Base-by-base conservation (phyloP, 2,329 filamentous ascomycete species). In the Neofusicoccum cordaticola region DNA sequence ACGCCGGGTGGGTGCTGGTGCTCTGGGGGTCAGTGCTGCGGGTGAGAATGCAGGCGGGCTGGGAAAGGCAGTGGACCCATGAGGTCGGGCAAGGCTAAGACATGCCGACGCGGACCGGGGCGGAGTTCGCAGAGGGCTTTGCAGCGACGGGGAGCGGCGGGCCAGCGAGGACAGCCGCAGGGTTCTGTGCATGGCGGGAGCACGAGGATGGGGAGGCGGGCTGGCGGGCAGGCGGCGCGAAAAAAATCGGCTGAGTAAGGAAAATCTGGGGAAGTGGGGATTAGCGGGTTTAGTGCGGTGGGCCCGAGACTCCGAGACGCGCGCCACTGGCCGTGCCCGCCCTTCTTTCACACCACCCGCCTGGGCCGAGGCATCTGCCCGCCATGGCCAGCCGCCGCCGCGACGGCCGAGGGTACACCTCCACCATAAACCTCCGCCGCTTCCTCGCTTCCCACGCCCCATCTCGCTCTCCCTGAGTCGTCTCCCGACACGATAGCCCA, bases 351-450 rank as follows among this genome's bases (percentile, higher is more conserved):
- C 42, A 60, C 56, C 56, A 47, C 56, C 34, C 34, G 27, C 15
- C 3, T 45, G 27, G 47, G 61, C 61, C 61, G 61, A 63, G 61
- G 61, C 61, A 53, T 37, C 15, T 47, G 37, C 27, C 17, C 61
- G 13, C 41, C n/a, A 63, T 63, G 61, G 50, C 17, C 27, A 8
- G 37, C 37, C 42, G 34, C 50, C 41, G 42, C 50, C 22, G 42
- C 22, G 13, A 52, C 31, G 48, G 48, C 61, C 61, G 61, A 63
- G 61, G 61, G n/a, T 39, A 37, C 56, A 47, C 27, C 56, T 19
- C 41, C 41, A n/a, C 66, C 41, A 63, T 62, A 41, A 48, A 64
- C 66, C 65, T 68, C 67, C 65, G 35, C 50, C 62, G 62, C 53
- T 60, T 63, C 57, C 56, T 50, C 22, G 35, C n/a, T 47, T 34